Conservation (phyloP, 2,329 filamentous ascomycete species). For the Microcyclospora tardicrescens region DNA sequence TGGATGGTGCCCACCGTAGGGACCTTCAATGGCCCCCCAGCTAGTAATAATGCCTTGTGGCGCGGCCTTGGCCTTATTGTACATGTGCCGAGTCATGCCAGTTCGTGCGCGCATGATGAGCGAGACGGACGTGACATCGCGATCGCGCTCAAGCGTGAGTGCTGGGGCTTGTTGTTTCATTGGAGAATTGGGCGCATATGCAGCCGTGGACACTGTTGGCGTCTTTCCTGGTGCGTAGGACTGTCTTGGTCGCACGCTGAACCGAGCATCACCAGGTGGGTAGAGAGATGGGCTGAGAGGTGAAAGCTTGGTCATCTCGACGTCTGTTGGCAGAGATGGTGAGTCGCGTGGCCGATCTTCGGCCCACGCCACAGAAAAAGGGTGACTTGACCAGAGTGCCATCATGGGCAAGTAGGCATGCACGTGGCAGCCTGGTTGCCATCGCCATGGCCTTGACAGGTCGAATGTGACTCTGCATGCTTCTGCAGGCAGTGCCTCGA, state of each 20-base stretch:
- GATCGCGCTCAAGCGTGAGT: constrained; percentile 12
- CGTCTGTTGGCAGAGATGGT: constrained; percentile 12
- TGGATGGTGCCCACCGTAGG: constrained; percentile 58
- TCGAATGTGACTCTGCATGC: constrained; percentile 49
- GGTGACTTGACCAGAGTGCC: constrained; percentile 32
- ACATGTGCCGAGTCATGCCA: constrained; percentile 59
- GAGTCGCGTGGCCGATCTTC: constrained; percentile 17
- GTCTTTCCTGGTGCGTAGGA: neutral
- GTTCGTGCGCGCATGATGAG: constrained; percentile 62
- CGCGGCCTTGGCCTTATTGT: constrained; percentile 50
- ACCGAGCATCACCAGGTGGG: neutral
- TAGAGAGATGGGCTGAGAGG: constrained; percentile 1
- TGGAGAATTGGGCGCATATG: neutral
- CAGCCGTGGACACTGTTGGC: neutral
- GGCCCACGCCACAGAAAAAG: constrained; percentile 39
- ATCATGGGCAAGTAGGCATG: constrained; percentile 45
- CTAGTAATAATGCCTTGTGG: constrained; percentile 50
- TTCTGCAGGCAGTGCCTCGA: constrained; percentile 47
- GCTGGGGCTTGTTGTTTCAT: neutral
- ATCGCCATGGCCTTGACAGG: constrained; percentile 40
- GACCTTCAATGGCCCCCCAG: constrained; percentile 58
- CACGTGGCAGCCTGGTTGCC: constrained; percentile 46
- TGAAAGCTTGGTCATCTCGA: constrained; percentile 24
- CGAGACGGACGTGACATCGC: constrained; percentile 41
- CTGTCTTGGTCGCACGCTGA: neutral